Percentiles rank a stretch among this genome's conserved stretches.
phyloP scores from a whole-genome alignment of 2,329 filamentous ascomycete genomes.

The Penicillium sp. region DNA sequence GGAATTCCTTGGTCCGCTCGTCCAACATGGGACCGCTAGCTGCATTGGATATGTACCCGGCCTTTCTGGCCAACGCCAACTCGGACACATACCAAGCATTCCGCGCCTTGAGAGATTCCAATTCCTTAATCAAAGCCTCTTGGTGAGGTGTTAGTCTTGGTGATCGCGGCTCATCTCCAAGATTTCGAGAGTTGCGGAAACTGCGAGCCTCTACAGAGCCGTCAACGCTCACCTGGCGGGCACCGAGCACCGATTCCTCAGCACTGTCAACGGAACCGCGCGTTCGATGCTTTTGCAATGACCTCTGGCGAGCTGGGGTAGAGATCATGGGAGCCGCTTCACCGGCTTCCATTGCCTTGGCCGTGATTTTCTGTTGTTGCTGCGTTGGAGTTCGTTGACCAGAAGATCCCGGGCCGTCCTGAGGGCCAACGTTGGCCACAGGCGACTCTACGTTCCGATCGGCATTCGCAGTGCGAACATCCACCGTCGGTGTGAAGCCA shows the following conservation, averaged over 20 bases:
- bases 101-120: slow-evolving; percentile 75
- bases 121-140: slow-evolving; percentile 71
- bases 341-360: slow-evolving; percentile 45
- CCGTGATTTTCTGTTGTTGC: slow-evolving; percentile 38
- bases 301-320: slow-evolving; percentile 44
- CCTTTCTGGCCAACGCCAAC: slow-evolving; percentile 81
- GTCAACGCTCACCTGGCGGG: slow-evolving; percentile 38
- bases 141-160: slow-evolving; percentile 45
- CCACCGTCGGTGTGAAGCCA: slow-evolving; percentile 40
- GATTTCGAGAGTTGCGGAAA: slow-evolving; percentile 39
- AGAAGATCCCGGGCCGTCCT: slow-evolving; percentile 46
- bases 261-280: slow-evolving; percentile 66
- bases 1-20: slow-evolving; percentile 67
- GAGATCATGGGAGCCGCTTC: slow-evolving; percentile 43
- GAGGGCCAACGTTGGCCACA: slow-evolving; percentile 40
- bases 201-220: slow-evolving; percentile 36
- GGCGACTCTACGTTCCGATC: slow-evolving; percentile 48
- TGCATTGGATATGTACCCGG: slow-evolving; percentile 72
- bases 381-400: slow-evolving; percentile 63
- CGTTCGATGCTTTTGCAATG: slow-evolving; percentile 54
- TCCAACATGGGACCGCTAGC: slow-evolving; percentile 70
- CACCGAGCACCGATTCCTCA: slow-evolving; percentile 50
- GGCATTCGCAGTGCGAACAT: slow-evolving; percentile 38
- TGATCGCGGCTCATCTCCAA: slow-evolving; percentile 43
- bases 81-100: slow-evolving; percentile 98